phyloP scores from a whole-genome alignment of 768 basidiomycete species.

The Brasilioporus rufonigricans region DNA sequence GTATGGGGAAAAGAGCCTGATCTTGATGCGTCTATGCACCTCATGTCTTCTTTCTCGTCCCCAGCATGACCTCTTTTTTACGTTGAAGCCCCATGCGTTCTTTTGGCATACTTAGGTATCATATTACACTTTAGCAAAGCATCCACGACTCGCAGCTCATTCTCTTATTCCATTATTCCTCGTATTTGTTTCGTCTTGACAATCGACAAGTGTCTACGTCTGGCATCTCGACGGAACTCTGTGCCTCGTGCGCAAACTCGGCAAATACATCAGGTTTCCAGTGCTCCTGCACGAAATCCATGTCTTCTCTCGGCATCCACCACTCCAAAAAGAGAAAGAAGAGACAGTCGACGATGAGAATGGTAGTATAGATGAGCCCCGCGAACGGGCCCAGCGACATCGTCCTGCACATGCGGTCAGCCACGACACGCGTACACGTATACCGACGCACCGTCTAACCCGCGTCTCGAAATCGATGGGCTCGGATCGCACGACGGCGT shows the following conservation, averaged over 20 bases:
- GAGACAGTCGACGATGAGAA: conserved; percentile 84
- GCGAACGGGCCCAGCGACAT: conserved; percentile 76
- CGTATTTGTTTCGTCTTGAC: conserved; percentile 15
- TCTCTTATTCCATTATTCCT: conserved; percentile 19
- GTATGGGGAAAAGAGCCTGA: background rate
- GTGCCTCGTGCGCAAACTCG: conserved; percentile 12
- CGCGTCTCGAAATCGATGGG: conserved; percentile 76
- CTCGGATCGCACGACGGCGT: conserved; percentile 55
- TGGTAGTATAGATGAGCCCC: conserved; percentile 85
- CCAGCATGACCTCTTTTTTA: background rate
- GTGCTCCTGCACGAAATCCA: conserved; percentile 69
- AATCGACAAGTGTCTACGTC: conserved; percentile 3
- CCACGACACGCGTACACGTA: too few species aligned
- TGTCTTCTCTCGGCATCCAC: conserved; percentile 72
- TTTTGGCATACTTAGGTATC: background rate
- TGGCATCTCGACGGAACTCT: background rate
- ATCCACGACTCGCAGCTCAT: conserved; percentile 1
- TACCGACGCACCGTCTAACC: conserved; percentile 58
- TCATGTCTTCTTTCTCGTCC: too few species aligned
- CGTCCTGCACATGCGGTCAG: conserved; percentile 51
- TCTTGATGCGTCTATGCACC: background rate
- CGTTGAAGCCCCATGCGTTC: background rate
- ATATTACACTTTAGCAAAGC: conserved; percentile 2
- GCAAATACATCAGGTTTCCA: conserved; percentile 48
- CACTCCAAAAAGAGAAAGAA: conserved; percentile 85